Evolutionary conservation across 2,329 filamentous ascomycete genomes (phyloP).

Genomic region (Fusarium lateritium): DNA sequence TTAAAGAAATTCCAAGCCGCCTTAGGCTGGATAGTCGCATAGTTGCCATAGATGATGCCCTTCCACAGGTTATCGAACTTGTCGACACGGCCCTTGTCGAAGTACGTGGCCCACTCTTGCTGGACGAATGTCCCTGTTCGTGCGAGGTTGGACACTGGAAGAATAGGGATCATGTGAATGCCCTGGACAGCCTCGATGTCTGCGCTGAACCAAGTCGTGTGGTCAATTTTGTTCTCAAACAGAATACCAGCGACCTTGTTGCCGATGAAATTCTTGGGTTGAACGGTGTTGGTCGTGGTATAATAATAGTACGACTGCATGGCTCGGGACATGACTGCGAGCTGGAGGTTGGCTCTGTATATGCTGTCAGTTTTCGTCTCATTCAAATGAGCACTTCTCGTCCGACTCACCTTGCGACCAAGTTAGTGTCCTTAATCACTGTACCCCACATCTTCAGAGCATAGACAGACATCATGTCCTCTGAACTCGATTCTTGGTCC

Average conservation of each 20-base stretch:
- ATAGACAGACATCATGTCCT: constrained; percentile 90
- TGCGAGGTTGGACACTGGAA: constrained; percentile 77
- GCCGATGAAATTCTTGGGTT: constrained; percentile 82
- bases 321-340: constrained; percentile 81
- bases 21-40: constrained; percentile 81
- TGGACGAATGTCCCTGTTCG: constrained; percentile 78
- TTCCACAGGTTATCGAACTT: constrained; percentile 83
- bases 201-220: constrained; percentile 89
- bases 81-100: constrained; percentile 76
- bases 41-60: constrained; percentile 86
- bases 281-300: constrained; percentile 74
- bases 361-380: constrained; percentile 11
- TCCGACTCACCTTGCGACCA: constrained; percentile 78
- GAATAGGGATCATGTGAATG: constrained; percentile 87
- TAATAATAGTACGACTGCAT: constrained; percentile 89
- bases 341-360: constrained; percentile 81
- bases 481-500: constrained; percentile 88
- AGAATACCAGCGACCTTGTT: constrained; percentile 83
- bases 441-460: constrained; percentile 95
- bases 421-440: constrained; percentile 79
- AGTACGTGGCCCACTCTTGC: constrained; percentile 88
- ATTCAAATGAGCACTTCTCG: background rate
- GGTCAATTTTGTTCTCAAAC: constrained; percentile 96
- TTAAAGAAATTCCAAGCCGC: constrained; percentile 83
- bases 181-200: constrained; percentile 81